Base-by-base conservation (phyloP, 129 eudicot species). In the Cynara cardunculus region DNA sequence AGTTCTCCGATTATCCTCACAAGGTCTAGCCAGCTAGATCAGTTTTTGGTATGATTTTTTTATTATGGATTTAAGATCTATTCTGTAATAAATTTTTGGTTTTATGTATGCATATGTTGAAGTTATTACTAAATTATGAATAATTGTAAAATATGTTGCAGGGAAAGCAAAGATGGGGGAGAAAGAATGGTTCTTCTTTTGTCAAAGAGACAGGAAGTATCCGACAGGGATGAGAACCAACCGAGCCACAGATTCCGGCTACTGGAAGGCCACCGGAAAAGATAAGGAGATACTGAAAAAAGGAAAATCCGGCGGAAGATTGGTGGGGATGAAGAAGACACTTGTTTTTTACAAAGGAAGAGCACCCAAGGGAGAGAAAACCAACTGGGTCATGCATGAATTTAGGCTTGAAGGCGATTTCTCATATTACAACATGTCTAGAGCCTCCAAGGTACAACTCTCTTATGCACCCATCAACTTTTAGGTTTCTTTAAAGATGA, bases 331-430 rank as follows among this genome's bases (percentile, higher is more conserved):
- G 97, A 93, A 93, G 78, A 93, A 93, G 74, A 93, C 97, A 31
- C 96, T 93, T 68, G 97, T 93, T 24, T 93, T 93, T 86, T 93
- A 93, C 88, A 90, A 86, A 89, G 97, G 97, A 26, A 89, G 97
- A 86, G 97, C 97, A 26, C 97, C 97, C 0, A 93, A 89, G 80
- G 97, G 97, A 69, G 93, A 87, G 78, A 93, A 93, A 77, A 80
- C 93, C 19, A 89, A 93, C 71, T 93, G 97, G 97, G 97, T 93
- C 53, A 93, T 93, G 97, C 97, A 93, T 76, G 97, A 93, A 74
- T 93, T 85, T 66, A 80, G 97, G 72, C 96, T 93, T 13, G 96
- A 93, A 82, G 97, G 97, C 26, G 86, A 87, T 28, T 90, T 90
- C 73, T 88, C 97, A 5, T 88, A 80, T 77, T 87, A 90, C 85